Evolutionary conservation across 208 protist genomes (phyloP).

Genomic region (Acanthamoeba sp.): DNA sequence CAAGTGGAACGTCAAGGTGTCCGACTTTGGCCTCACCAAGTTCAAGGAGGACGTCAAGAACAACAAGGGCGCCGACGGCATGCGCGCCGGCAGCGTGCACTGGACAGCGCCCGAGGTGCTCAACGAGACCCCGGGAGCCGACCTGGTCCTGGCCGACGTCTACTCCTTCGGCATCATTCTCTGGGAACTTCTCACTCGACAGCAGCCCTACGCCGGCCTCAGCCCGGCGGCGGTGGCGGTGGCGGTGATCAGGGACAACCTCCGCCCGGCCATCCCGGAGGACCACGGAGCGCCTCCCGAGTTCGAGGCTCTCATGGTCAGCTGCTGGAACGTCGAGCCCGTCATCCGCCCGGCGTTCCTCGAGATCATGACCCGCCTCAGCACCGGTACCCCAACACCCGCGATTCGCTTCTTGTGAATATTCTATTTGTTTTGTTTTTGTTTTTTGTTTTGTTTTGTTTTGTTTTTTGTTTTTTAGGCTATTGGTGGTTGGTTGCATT

Average conservation of each 20-base stretch:
- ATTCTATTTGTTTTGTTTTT: too few species aligned
- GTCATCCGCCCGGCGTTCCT: conserved; percentile 53
- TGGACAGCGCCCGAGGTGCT: conserved; percentile 73
- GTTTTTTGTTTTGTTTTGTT: too few species aligned
- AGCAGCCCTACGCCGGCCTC: conserved; percentile 57
- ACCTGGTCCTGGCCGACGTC: conserved; percentile 34
- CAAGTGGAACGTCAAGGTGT: conserved; percentile 74
- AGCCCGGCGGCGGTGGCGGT: conserved; percentile 70
- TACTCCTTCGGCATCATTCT: conserved; percentile 73
- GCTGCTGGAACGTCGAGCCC: conserved; percentile 37
- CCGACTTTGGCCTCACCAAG: conserved; percentile 61
- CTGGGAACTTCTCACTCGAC: conserved; percentile 56
- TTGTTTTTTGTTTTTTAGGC: too few species aligned
- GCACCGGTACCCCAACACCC: not conserved
- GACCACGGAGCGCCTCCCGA: not conserved
- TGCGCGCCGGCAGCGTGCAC: conserved; percentile 61
- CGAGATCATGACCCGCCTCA: conserved; percentile 71
- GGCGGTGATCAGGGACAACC: conserved; percentile 60
- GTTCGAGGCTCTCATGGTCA: conserved; percentile 33
- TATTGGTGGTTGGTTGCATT: too few species aligned
- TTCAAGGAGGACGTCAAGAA: conserved; percentile 58
- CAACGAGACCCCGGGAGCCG: conserved; percentile 22
- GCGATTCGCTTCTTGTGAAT: not conserved
- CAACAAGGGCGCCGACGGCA: not conserved
- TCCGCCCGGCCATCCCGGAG: conserved; percentile 53